Evolutionary conservation across 257 asterid species (phyloP).

Genomic region (Rauvolfia tetraphylla): DNA sequence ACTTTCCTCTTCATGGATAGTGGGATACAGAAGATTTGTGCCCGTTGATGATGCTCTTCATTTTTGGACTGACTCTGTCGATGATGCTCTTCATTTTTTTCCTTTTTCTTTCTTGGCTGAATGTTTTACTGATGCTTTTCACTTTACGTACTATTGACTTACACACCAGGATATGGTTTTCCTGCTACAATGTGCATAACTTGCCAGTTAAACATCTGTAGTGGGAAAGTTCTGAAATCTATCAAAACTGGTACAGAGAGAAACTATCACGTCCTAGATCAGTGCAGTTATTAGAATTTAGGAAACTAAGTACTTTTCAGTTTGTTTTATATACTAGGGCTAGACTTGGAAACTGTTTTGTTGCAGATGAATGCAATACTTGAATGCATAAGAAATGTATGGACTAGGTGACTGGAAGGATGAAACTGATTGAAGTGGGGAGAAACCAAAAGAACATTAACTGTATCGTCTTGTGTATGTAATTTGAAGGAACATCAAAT

Average conservation of each 20-base stretch:
- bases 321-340: not conserved
- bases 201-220: not conserved
- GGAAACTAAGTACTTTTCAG: not conserved
- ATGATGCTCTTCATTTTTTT: not conserved
- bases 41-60: no score
- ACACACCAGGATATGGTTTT: not conserved
- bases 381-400: not conserved
- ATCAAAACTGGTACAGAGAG: not conserved
- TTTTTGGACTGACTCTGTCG: not conserved
- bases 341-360: not conserved
- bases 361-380: not conserved
- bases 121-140: not conserved
- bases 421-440: conserved; percentile 1
- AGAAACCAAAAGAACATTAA: not conserved
- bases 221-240: not conserved
- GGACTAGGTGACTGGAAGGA: not conserved
- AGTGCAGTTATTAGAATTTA: not conserved
- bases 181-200: not conserved
- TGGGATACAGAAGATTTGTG: not conserved
- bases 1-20: not conserved
- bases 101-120: no score
- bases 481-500: not conserved
- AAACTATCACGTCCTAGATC: not conserved
- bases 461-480: not conserved
- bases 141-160: not conserved